These are phyloP conservation scores for Suillus spraguei DNA, from an alignment of 768 basidiomycete genomes.

Conservation along the genomic window DNA sequence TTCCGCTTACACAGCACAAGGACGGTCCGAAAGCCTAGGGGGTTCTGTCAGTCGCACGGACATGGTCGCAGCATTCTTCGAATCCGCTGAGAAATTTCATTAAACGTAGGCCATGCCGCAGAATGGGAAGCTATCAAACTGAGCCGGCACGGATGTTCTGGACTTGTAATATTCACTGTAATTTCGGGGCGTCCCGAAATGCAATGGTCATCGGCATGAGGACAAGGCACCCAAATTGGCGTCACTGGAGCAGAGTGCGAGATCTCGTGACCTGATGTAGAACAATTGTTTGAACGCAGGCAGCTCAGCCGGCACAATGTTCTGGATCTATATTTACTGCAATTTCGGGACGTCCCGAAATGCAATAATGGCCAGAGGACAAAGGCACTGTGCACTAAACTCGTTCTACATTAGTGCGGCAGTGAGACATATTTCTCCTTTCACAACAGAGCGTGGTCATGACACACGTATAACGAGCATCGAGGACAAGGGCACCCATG, in stretches of 20 bases:
- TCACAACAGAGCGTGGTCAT: no score
- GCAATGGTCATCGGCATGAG: background rate
- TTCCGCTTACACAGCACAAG: background rate
- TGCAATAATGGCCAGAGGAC: background rate
- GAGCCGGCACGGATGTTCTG: background rate
- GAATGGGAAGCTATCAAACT: background rate
- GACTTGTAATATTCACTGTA: background rate
- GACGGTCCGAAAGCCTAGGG: no score
- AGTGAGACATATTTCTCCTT: no score
- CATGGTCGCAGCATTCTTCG: no score
- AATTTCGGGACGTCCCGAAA: background rate
- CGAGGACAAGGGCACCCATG: background rate
- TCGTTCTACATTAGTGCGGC: no score
- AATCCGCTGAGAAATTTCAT: background rate
- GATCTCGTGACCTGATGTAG: no score
- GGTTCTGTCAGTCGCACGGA: background rate
- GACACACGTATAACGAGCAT: background rate
- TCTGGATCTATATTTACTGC: background rate
- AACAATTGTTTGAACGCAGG: background rate
- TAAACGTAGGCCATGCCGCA: background rate
- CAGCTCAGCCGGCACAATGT: background rate
- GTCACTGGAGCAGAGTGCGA: no score
- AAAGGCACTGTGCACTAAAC: no score
- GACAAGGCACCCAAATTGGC: no score
- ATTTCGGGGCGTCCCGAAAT: background rate